Evolutionary conservation across 129 eudicot genomes (phyloP).

Genomic region (Glebionis coronaria): DNA sequence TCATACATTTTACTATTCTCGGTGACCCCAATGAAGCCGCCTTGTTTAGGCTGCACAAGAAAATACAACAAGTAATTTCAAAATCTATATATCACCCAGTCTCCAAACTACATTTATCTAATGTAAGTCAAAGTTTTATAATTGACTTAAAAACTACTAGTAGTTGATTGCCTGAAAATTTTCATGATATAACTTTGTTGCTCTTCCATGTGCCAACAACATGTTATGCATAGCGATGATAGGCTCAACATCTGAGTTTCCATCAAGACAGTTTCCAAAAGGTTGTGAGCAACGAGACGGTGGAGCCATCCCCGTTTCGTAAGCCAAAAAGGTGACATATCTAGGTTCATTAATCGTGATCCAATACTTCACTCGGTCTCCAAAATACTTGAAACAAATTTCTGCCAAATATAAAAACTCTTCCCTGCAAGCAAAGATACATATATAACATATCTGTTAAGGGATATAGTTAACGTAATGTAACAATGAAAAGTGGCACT

Average conservation of each 20-base stretch:
- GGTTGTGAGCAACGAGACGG: conserved; percentile 81
- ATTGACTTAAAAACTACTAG: not conserved
- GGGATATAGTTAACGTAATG: not conserved
- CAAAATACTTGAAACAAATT: conserved; percentile 64
- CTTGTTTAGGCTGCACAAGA: conserved; percentile 40
- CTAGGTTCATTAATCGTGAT: conserved; percentile 80
- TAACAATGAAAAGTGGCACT: not conserved
- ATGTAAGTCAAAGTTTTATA: not conserved
- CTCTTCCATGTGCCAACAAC: conserved; percentile 85
- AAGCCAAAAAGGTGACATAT: conserved; percentile 37
- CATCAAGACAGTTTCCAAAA: conserved; percentile 59
- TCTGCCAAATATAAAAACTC: conserved; percentile 63
- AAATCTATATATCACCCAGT: not conserved
- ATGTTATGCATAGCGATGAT: conserved; percentile 63
- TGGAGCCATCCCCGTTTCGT: conserved; percentile 41
- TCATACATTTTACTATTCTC: conserved; percentile 36
- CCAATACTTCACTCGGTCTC: conserved; percentile 81
- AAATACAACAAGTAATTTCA: conserved; percentile 2
- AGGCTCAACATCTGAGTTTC: conserved; percentile 79
- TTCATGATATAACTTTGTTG: conserved; percentile 54
- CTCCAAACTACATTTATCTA: not conserved
- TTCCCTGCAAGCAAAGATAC: conserved; percentile 48
- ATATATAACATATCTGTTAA: not conserved
- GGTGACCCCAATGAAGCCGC: conserved; percentile 46
- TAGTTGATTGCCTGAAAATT: conserved; percentile 49